phyloP scores from a whole-genome alignment of 257 asterid genomes.

The Ilex aquifolium region DNA sequence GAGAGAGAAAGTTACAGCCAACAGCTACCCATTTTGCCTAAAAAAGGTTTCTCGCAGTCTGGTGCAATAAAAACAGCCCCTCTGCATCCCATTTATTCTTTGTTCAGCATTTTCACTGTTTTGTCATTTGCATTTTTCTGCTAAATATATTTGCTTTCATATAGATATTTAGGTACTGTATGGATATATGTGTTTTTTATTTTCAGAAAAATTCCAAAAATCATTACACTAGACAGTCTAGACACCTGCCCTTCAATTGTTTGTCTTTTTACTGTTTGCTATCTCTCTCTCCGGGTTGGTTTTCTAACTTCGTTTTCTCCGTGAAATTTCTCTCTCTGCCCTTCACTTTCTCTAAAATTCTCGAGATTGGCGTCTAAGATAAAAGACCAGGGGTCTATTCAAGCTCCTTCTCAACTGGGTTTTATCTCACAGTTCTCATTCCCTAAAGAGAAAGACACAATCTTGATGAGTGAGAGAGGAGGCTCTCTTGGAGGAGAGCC shows the following conservation, averaged over 20 bases:
- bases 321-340: conserved; percentile 26
- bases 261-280: conserved; percentile 9
- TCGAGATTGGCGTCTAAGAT: conserved; percentile 21
- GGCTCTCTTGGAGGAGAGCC: conserved; percentile 93
- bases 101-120: conserved; percentile 66
- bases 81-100: conserved; percentile 33
- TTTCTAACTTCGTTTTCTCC: conserved; percentile 3
- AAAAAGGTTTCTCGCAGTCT: conserved; percentile 34
- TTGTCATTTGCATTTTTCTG: conserved; percentile 1
- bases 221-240: conserved; percentile 5
- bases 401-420: neutral
- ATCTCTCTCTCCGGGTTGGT: conserved; percentile 1
- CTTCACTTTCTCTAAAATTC: conserved; percentile 41
- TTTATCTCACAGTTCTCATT: neutral
- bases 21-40: no score
- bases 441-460: conserved; percentile 2
- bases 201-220: neutral
- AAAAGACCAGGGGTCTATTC: conserved; percentile 8
- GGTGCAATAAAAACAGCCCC: conserved; percentile 34
- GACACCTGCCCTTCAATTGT: conserved; percentile 8
- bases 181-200: neutral
- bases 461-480: conserved; percentile 72
- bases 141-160: no score
- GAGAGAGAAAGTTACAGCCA: no score
- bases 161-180: no score